A percentile compares a stretch with the other conserved stretches of the same genome.
phyloP scores from a whole-genome alignment of 2,329 filamentous ascomycete species.

The Fusarium sororula region DNA sequence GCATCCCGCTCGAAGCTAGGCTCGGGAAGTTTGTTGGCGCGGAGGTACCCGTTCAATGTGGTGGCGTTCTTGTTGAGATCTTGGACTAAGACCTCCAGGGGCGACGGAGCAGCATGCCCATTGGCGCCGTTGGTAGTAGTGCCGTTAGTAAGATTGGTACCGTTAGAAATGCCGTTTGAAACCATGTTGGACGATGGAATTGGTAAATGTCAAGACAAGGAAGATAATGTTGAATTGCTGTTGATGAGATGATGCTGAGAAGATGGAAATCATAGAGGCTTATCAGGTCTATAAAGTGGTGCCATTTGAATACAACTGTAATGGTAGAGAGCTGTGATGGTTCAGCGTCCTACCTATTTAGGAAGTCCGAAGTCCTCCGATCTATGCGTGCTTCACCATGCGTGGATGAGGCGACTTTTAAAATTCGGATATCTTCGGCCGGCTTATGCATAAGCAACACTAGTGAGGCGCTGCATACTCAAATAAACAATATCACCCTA shows the following conservation, averaged over 20 bases:
- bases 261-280: not conserved
- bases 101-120: not conserved
- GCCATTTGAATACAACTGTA: not conserved
- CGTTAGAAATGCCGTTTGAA: not conserved
- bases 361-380: not conserved
- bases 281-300: not conserved
- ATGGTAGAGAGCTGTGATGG: not conserved
- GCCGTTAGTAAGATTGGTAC: not conserved
- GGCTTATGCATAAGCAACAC: not conserved
- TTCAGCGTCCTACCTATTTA: not conserved
- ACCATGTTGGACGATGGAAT: not conserved
- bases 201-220: not conserved
- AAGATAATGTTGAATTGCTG: not conserved
- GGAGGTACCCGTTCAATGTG: not conserved
- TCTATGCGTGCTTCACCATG: not conserved
- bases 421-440: constrained; percentile 1
- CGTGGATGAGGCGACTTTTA: not conserved
- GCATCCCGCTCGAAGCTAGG: not conserved
- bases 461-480: not conserved
- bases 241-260: not conserved
- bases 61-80: not conserved
- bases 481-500: not conserved
- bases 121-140: not conserved
- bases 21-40: not conserved
- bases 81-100: not conserved